Percentiles rank a stretch among this genome's conserved stretches.
phyloP scores from a whole-genome alignment of 1,139 yeast genomes.

The Yamadazyma sp. region DNA sequence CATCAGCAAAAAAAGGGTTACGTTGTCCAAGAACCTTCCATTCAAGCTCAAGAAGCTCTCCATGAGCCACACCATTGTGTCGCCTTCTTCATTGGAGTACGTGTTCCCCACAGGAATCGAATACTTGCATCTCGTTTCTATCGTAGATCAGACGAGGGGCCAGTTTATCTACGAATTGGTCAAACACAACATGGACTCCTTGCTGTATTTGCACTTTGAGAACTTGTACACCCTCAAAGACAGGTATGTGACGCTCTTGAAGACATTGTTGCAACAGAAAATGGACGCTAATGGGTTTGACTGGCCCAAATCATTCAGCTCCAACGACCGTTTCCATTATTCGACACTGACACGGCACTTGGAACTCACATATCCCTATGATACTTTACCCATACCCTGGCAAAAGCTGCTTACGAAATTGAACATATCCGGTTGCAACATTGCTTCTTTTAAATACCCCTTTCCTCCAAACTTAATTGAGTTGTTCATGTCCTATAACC shows the following conservation, averaged over 20 bases:
- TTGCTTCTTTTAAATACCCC: neutral
- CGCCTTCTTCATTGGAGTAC: conserved; percentile 9
- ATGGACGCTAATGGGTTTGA: neutral
- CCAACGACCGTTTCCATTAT: neutral
- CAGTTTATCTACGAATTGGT: conserved; percentile 10
- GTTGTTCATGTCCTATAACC: conserved; percentile 23
- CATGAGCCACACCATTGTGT: conserved; percentile 19
- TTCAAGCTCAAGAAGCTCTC: conserved; percentile 11
- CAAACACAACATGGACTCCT: neutral
- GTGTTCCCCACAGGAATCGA: conserved; percentile 14
- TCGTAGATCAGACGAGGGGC: conserved; percentile 18
- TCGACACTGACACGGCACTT: neutral
- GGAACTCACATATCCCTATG: neutral
- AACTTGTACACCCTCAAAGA: conserved; percentile 4
- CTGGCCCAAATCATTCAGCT: neutral
- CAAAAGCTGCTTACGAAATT: conserved; percentile 3
- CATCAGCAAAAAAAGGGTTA: neutral
- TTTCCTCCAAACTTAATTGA: conserved; percentile 10
- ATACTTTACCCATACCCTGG: neutral
- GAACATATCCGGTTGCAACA: neutral
- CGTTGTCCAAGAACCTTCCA: conserved; percentile 14
- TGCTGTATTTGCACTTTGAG: conserved; percentile 3
- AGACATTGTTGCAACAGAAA: neutral
- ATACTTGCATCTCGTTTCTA: conserved; percentile 11
- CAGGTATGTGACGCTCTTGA: neutral